Evolutionary conservation across 495 filamentous ascomycete genomes (phyloP), one percentile per base, ranked within the genome.

Genomic region (Collariella sp.): DNA sequence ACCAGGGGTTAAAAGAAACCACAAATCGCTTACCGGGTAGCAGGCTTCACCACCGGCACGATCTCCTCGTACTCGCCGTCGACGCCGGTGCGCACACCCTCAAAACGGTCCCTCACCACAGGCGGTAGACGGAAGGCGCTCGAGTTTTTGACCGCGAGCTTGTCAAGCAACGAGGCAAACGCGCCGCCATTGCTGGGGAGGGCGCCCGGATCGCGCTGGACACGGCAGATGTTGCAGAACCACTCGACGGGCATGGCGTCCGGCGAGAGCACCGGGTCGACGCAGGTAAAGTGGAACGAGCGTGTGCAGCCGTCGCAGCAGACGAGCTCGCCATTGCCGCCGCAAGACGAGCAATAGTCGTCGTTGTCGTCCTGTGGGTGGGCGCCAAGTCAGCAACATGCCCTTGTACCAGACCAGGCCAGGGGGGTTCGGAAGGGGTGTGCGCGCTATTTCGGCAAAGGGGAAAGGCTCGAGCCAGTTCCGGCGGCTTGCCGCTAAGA

Each of bases 221-320:
- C 49, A 36, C 75, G 69, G 69, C 91, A 97, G 47, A 76, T 76
- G 57, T 84, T 84, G 70, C 93, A 98, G 59, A 79, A 91, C 87
- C 88, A 97, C 56, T 88, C 82, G 19, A 82, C 84, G 33, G 86
- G 79, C 38, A 85, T 83, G 44, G 81, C 76, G 48, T 80, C 75
- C 41, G 79, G 72, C 45, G 81, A 75, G 57, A 90, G 70, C 5
- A 88, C 86, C 50, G 91, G 90, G 62, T 91, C 83, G 41, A 89
- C 73, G 66, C 93, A 98, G 41, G 74, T 73, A 63, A 89, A 88
- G 67, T 98, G 93, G 69, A 89, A 96, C 0, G 89, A 86, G 42
- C 85, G 81, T 16, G 79, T 77, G 72, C 93, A 98, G 44, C 85
- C 85, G 68, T 97, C 93, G 67, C 93, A 98, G 71, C 91, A 96